phyloP scores from a whole-genome alignment of 495 filamentous ascomycete species.

The Venustampulla echinocandica region DNA sequence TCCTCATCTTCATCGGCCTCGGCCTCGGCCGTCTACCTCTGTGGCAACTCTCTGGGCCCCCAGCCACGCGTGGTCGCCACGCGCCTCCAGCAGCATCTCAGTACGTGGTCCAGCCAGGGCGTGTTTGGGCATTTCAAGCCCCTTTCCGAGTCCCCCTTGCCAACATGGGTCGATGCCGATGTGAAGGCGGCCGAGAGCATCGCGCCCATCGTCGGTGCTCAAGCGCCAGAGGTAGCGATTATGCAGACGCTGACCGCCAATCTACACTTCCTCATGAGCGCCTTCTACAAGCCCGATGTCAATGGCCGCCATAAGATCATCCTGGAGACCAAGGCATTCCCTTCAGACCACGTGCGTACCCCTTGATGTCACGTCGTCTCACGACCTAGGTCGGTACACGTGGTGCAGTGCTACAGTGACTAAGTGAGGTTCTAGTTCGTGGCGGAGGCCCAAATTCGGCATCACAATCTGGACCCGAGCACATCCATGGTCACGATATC shows the following conservation, averaged over 20 bases:
- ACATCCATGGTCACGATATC: slow-evolving; percentile 70
- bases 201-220: slow-evolving; percentile 79
- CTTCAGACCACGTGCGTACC: slow-evolving; percentile 71
- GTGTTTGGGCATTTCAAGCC: slow-evolving; percentile 87
- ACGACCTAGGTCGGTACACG: no score
- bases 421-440: slow-evolving; percentile 3
- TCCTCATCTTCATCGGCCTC: not conserved
- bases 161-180: slow-evolving; percentile 76
- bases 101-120: slow-evolving; percentile 86
- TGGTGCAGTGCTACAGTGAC: no score
- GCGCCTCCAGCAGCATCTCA: slow-evolving; percentile 69
- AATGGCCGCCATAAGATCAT: slow-evolving; percentile 78
- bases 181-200: slow-evolving; percentile 61
- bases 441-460: slow-evolving; percentile 74
- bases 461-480: slow-evolving; percentile 60
- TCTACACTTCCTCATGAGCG: slow-evolving; percentile 81
- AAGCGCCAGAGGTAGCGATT: slow-evolving; percentile 70
- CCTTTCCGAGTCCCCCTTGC: slow-evolving; percentile 64
- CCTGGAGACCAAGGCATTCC: slow-evolving; percentile 88
- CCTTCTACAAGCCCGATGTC: slow-evolving; percentile 75
- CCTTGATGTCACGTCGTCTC: no score
- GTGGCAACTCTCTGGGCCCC: slow-evolving; percentile 92
- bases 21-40: slow-evolving; percentile 88
- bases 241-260: slow-evolving; percentile 94
- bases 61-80: slow-evolving; percentile 66